Evolutionary conservation across 2,329 filamentous ascomycete genomes (phyloP).

Genomic region (Neocucurbitaria cava): DNA sequence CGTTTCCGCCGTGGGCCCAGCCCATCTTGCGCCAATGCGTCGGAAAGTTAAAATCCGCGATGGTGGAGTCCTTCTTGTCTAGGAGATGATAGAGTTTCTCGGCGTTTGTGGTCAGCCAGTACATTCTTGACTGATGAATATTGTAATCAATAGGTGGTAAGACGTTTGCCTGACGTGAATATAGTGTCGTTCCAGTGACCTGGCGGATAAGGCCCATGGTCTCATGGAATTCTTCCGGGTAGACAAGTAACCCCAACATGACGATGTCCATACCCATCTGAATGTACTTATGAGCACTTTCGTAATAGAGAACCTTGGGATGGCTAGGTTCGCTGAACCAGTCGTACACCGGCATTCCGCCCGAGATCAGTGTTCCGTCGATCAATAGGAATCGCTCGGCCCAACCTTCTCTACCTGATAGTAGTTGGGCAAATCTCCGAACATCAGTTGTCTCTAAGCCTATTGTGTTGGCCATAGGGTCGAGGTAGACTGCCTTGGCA

Average conservation of each 20-base stretch:
- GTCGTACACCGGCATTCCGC: conserved; percentile 7
- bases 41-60: conserved; percentile 4
- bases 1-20: conserved; percentile 7
- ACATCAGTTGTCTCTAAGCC: conserved; percentile 4
- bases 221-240: background rate
- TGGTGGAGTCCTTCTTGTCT: background rate
- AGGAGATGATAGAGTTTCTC: conserved; percentile 2
- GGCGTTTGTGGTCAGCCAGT: conserved; percentile 1
- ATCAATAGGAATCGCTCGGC: conserved; percentile 1
- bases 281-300: conserved; percentile 8
- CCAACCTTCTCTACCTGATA: background rate
- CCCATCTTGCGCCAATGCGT: conserved; percentile 3
- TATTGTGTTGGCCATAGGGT: conserved; percentile 8
- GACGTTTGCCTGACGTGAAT: conserved; percentile 1
- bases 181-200: conserved; percentile 3
- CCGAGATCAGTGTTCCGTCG: conserved; percentile 8
- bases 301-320: conserved; percentile 6
- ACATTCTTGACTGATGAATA: conserved; percentile 4
- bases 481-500: conserved; percentile 4
- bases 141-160: conserved; percentile 3
- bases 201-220: conserved; percentile 2
- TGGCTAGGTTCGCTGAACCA: conserved; percentile 4
- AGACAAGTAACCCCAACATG: conserved; percentile 3
- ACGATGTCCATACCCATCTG: conserved; percentile 7
- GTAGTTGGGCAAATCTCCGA: background rate